Evolutionary conservation across 1,284 basidiomycete species (phyloP).

Genomic region (Fomes fomentarius): DNA sequence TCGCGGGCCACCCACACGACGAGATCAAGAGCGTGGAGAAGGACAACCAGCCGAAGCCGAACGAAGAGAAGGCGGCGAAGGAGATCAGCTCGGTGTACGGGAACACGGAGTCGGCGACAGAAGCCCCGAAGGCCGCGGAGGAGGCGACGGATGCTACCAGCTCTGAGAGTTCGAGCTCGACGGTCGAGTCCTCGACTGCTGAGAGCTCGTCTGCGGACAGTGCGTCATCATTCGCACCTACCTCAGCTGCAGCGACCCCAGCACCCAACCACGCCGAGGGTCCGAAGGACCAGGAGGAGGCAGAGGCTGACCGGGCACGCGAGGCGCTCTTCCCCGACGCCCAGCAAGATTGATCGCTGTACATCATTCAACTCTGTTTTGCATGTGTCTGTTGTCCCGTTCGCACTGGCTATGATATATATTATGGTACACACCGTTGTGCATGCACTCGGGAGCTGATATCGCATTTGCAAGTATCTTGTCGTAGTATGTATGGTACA

Average conservation of each 20-base stretch:
- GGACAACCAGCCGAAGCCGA: constrained; percentile 14
- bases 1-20: constrained; percentile 44
- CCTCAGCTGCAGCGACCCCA: neutral
- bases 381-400: neutral
- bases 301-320: constrained; percentile 37
- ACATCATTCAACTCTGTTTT: no score
- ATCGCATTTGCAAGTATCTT: neutral
- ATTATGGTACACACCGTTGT: constrained; percentile 11
- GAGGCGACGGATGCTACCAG: neutral
- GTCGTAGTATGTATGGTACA: constrained; percentile 10
- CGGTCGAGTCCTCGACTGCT: neutral
- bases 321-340: constrained; percentile 34
- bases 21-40: constrained; percentile 24
- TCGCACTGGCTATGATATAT: constrained; percentile 11
- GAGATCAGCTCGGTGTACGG: constrained; percentile 10
- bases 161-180: neutral
- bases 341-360: neutral
- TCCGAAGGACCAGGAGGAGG: constrained; percentile 30
- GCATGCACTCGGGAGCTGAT: no score
- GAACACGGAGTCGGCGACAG: constrained; percentile 2
- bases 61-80: constrained; percentile 12
- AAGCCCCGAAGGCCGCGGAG: constrained; percentile 5
- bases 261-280: constrained; percentile 17
- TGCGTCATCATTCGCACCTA: neutral
- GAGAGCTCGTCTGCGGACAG: neutral